Evolutionary conservation across 2,329 filamentous ascomycete genomes (phyloP), one percentile per base, ranked within the genome.

Genomic region (Colletotrichum sp.): DNA sequence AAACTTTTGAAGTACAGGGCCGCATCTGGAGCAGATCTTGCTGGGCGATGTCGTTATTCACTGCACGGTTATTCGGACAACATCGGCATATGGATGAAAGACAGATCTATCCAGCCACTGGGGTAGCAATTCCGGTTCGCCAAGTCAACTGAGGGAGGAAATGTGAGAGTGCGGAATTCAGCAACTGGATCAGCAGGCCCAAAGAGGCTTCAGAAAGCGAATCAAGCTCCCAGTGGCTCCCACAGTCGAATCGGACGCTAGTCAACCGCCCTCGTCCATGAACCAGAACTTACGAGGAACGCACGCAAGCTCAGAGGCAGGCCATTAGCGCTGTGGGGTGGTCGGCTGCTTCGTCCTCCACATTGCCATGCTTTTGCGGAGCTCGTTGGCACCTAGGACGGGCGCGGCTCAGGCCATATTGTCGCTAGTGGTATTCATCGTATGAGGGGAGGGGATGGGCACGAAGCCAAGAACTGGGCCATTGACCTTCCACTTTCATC

Each of bases 131-230:
- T 66, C n/a, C 62, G 32, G 55, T 44, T 49, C 39, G 39, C 39
- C 39, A 49, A n/a, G 7, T 49, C 39, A n/a, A 49, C 39, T 49
- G 39, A 49, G 39, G 39, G 39, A 49, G 39, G 18, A n/a, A 49
- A 6, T 49, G 18, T 21, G 39, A 49, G 39, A 21, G 72, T 57
- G 73, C 73, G 73, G 73, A 76, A 76, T 63, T 64, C 69, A 69
- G 13, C 21, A 69, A 39, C 65, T 59, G 28, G 24, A 36, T 21
- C 64, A 57, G 57, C 36, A 16, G 28, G 64, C 77, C 75, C 64
- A 70, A 77, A 77, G 39, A 78, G 77, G 77, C 77, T 78, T 72
- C 30, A 49, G 32, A 77, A 77, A 78, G 77, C 77, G 77, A 78
- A 78, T 64, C 65, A 64, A 57, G 55, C 63, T 69, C 75, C 71